Conservation (phyloP, 2,329 filamentous ascomycete species). For the Colletotrichum sp. region DNA sequence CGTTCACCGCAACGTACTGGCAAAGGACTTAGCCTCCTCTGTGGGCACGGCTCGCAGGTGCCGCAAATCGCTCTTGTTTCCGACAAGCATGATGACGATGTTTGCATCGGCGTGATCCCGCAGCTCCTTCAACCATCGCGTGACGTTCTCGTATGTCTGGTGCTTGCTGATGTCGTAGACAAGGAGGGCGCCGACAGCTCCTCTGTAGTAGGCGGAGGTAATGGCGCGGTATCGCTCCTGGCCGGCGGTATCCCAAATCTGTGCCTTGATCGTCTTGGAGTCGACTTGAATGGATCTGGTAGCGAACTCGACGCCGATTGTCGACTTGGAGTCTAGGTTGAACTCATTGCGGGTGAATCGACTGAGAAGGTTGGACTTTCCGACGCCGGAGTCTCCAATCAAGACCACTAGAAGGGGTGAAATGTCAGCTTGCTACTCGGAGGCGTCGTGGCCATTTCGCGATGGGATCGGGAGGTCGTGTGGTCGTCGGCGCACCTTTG, state of each 20-base stretch:
- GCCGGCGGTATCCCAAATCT: conserved; percentile 99
- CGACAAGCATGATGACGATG: conserved; percentile 99
- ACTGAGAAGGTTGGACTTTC: conserved; percentile 99
- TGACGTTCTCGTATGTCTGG: conserved; percentile 99
- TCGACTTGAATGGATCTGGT: conserved; percentile 99
- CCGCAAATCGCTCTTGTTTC: conserved; percentile 99
- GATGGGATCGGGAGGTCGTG: conserved; percentile 26
- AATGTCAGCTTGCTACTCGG: conserved; percentile 31
- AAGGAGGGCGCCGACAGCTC: conserved; percentile 93
- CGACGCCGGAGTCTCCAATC: conserved; percentile 98
- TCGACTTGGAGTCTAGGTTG: conserved; percentile 99
- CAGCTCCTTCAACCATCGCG: conserved; percentile 98
- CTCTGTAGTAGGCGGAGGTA: conserved; percentile 98
- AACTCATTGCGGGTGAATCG: conserved; percentile 99
- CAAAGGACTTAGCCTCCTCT: conserved; percentile 97
- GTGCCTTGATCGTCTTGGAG: conserved; percentile 99
- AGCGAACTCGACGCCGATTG: conserved; percentile 98
- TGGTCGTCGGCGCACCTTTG: conserved; percentile 73
- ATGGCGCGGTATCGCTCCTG: conserved; percentile 99
- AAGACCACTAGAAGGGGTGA: conserved; percentile 74
- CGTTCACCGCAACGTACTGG: conserved; percentile 65
- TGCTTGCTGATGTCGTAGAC: conserved; percentile 99
- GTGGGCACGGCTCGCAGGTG: conserved; percentile 96
- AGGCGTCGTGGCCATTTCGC: not conserved
- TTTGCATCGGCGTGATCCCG: conserved; percentile 98